Base-by-base conservation (phyloP, 1,139 yeast genomes). In the Debaryomyces nepalensis region DNA sequence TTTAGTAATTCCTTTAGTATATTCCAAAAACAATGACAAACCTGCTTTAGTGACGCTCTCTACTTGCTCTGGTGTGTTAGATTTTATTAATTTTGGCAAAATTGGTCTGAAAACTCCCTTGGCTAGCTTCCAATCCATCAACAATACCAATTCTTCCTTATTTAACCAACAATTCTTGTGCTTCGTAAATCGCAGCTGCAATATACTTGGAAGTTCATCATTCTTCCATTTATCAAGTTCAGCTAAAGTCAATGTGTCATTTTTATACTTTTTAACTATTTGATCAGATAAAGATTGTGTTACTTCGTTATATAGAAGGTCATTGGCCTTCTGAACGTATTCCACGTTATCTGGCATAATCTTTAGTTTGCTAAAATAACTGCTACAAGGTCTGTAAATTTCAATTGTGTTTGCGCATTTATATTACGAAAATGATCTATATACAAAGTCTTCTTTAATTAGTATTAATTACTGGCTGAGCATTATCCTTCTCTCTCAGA, bases 101-200 rank as follows among this genome's bases (percentile, higher is more conserved):
- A 66, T 63, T 2, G 79, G 76, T 19, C 81, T 54, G 47, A 70
- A 75, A 41, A 70, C 73, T 0, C 81, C 81, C 46, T 68, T 68
- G 19, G 76, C 71, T 33, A 76, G 61, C 43, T 76, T 76, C 79
- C 79, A 75, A 44, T 75, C 79, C 75, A 75, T 64, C 23, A 75
- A 49, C 23, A 66, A 54, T 3, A 53, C 54, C 50, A 75, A 59
- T 47, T 76, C 80, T 0, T 60, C 59, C 42, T 65, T 64, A 9
- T 64, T 62, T 8, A 75, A 42, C 63, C 68, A 67, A 5, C 63
- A 44, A 7, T 43, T 33, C 4, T 52, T 48, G n/a, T 57, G 48
- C 4, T 53, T 43, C 5, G 53, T 42, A 42, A 49, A 53, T 47
- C 72, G 44, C 18, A 36, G 9, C 8, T 47, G 36, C n/a, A 69